Conservation (phyloP, 73 alveolate species). For the Tetrahymena elliotti region DNA sequence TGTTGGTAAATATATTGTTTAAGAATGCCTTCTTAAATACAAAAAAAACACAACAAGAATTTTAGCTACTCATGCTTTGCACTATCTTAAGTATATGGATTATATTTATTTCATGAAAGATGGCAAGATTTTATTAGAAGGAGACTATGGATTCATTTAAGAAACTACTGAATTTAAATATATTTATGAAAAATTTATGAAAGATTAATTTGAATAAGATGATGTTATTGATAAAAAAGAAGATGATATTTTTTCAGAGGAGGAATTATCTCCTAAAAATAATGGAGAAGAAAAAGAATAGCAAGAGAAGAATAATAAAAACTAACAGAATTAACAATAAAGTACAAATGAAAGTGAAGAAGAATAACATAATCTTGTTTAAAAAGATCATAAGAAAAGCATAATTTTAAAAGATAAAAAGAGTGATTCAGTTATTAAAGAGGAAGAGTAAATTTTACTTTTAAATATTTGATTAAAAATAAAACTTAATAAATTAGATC, state of each 20-base stretch:
- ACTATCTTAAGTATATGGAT: conserved; percentile 73
- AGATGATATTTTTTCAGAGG: not conserved
- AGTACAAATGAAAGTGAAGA: not conserved
- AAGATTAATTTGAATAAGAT: not conserved
- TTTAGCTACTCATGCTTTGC: conserved; percentile 65
- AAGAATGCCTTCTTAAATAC: conserved; percentile 66
- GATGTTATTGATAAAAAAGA: not conserved
- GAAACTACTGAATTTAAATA: not conserved
- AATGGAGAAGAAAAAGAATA: not conserved
- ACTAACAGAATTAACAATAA: not conserved
- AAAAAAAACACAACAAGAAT: conserved; percentile 81
- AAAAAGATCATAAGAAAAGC: not conserved
- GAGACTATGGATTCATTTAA: conserved; percentile 42
- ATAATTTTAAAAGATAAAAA: not conserved
- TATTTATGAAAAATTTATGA: not conserved
- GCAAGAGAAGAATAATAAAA: not conserved
- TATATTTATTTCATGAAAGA: conserved; percentile 68
- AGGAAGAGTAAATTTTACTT: not conserved
- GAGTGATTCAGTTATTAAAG: not conserved
- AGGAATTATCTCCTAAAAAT: not conserved
- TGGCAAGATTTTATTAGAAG: conserved; percentile 56
- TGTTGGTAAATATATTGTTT: conserved; percentile 78
- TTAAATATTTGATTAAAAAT: not conserved
- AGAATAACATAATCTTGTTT: not conserved
- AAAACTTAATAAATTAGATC: not conserved